Conservation (phyloP, 441 rosid genomes). For the Gossypium trilobum region DNA sequence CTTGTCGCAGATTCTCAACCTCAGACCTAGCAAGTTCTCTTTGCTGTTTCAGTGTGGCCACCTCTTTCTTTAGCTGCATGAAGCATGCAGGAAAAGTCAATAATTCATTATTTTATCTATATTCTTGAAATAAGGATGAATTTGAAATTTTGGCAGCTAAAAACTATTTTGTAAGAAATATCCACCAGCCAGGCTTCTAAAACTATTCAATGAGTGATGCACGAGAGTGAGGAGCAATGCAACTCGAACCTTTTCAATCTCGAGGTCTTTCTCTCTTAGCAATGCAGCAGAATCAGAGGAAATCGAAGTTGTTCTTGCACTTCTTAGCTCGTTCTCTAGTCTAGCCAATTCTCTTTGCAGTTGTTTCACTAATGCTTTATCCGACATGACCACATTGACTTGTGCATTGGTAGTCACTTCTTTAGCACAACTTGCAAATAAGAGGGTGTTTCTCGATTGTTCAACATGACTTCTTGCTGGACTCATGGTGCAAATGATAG, state of each 20-base stretch:
- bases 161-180: not conserved
- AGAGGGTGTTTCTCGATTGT: slow-evolving; percentile 72
- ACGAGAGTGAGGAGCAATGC: not conserved
- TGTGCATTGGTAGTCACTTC: slow-evolving; percentile 73
- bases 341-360: slow-evolving; percentile 66
- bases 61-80: slow-evolving; percentile 65
- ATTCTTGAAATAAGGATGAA: slow-evolving; percentile 6
- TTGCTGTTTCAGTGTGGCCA: slow-evolving; percentile 41
- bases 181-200: not conserved
- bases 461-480: slow-evolving; percentile 66
- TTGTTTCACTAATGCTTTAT: slow-evolving; percentile 63
- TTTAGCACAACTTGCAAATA: slow-evolving; percentile 79
- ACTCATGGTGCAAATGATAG: slow-evolving; percentile 69
- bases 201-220: not conserved
- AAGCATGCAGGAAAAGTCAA: slow-evolving; percentile 11
- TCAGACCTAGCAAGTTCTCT: slow-evolving; percentile 49
- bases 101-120: not conserved
- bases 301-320: slow-evolving; percentile 29
- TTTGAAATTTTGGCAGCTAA: not conserved
- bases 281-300: slow-evolving; percentile 34
- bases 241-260: slow-evolving; percentile 48
- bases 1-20: slow-evolving; percentile 49
- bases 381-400: slow-evolving; percentile 65
- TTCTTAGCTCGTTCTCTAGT: slow-evolving; percentile 55
- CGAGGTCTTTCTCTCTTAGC: slow-evolving; percentile 53